Percentiles rank a stretch among this genome's conserved stretches.
phyloP scores from a whole-genome alignment of 805 yeast species.

The Wickerhamiella shivajii region DNA sequence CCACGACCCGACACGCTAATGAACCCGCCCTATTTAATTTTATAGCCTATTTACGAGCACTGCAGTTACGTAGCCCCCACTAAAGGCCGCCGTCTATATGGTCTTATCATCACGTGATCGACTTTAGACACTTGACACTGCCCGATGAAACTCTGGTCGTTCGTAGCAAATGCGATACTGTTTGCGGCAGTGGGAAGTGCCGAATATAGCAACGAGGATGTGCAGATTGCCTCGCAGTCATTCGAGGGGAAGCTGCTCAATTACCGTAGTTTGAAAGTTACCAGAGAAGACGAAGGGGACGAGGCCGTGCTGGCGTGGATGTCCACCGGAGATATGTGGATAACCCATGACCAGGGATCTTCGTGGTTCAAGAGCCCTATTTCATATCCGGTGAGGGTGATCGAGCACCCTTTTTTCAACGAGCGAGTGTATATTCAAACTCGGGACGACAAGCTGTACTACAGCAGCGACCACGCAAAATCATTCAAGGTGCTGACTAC shows the following conservation, averaged over 20 bases:
- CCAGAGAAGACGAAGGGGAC: constrained; percentile 32
- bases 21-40: no score
- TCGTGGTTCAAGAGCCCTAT: constrained; percentile 30
- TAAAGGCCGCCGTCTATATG: no score
- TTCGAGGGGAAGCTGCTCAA: constrained; percentile 41
- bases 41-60: no score
- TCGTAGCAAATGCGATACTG: no score
- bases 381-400: constrained; percentile 38
- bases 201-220: no score
- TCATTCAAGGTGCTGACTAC: constrained; percentile 34
- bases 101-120: no score
- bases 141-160: no score
- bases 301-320: constrained; percentile 57
- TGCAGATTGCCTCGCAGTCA: no score
- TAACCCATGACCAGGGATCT: constrained; percentile 60
- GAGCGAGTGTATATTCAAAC: constrained; percentile 45
- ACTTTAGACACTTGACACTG: no score
- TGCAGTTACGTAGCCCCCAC: no score
- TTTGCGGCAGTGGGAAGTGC: no score
- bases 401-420: constrained; percentile 43
- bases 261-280: constrained; percentile 48
- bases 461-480: constrained; percentile 55
- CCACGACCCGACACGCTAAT: no score
- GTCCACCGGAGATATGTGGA: constrained; percentile 34
- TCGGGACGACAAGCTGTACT: constrained; percentile 33